Base-by-base conservation (phyloP, 2,329 filamentous ascomycete genomes). In the Colletotrichum cordylinicola region DNA sequence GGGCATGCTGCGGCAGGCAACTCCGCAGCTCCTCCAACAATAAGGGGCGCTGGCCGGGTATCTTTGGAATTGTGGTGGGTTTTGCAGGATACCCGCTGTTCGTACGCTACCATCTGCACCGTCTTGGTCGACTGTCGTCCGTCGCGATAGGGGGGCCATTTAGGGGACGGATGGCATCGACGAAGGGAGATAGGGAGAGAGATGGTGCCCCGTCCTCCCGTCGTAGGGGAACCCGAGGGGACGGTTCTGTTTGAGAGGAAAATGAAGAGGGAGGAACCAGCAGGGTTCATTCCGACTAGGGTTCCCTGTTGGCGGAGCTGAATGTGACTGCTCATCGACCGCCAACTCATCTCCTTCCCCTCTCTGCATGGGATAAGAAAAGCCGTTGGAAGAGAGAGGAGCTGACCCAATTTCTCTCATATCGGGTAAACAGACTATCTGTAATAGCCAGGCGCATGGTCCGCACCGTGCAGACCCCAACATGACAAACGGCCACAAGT, bases 321-420 rank as follows among this genome's bases (percentile, higher is more conserved):
- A 73, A 75, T 72, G 62, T 64, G 69, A 73, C 64, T 75, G 43
- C 73, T 73, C 70, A 68, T 75, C 73, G 65, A 72, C 73, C 70
- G 70, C 73, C 73, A 75, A 73, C 73, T 75, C 73, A 75, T 68
- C 69, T 67, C 43, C 58, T 64, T 52, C 68, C 73, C 73, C 64
- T 75, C 70, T 65, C 37, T 65, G 70, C 73, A 65, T 43, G 64
- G 70, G 70, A 48, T 58, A 55, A 69, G 24, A 65, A 61, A 29
- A 58, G 55, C 55, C 31, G 62, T 55, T 56, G 24, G 60, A 65
- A 52, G 33, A 56, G n/a, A 73, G 62, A 61, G 52, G 56, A 73
- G 73, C 64, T 48, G 56, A 39, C 48, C 70, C 43, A 52, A 21
- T 68, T 48, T 69, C 64, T 75, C 39, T 68, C 73, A 75, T 69